These are phyloP conservation scores for carrot (Daucus carota) DNA, from an alignment of 129 eudicot species.

Conservation along the genomic window DNA sequence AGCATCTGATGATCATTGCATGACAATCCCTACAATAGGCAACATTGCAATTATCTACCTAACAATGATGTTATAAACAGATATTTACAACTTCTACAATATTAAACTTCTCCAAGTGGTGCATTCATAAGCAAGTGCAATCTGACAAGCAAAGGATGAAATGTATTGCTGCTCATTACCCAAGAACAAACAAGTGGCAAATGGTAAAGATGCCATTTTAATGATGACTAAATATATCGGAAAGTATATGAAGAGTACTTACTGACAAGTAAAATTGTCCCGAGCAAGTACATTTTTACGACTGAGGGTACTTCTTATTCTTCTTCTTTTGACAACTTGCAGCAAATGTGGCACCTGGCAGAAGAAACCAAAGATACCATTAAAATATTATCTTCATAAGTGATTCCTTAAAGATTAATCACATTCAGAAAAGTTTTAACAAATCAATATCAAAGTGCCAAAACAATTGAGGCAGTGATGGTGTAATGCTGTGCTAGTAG, in stretches of 20 bases:
- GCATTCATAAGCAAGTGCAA: neutral
- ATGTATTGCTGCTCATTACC: neutral
- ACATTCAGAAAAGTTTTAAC: neutral
- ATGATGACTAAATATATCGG: neutral
- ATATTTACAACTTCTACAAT: neutral
- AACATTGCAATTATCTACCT: neutral
- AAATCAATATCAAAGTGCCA: neutral
- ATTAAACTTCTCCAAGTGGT: neutral
- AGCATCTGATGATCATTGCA: neutral
- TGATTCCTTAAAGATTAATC: neutral
- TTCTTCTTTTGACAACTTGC: slow-evolving; percentile 78
- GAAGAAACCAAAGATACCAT: slow-evolving; percentile 11
- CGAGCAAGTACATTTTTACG: slow-evolving; percentile 76
- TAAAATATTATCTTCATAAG: neutral
- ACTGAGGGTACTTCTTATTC: slow-evolving; percentile 51
- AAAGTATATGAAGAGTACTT: slow-evolving; percentile 33
- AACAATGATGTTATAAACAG: neutral
- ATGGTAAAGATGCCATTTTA: neutral
- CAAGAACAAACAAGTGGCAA: neutral
- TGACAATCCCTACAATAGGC: neutral
- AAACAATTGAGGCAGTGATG: neutral
- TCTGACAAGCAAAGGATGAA: neutral
- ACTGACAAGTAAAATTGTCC: slow-evolving; percentile 85
- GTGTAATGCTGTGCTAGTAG: neutral
- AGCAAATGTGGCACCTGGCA: slow-evolving; percentile 80